A percentile compares a stretch with the other conserved stretches of the same genome.
Evolutionary conservation across 2,329 filamentous ascomycete species (phyloP).

Genomic region (Cladobotryum mycophilum): DNA sequence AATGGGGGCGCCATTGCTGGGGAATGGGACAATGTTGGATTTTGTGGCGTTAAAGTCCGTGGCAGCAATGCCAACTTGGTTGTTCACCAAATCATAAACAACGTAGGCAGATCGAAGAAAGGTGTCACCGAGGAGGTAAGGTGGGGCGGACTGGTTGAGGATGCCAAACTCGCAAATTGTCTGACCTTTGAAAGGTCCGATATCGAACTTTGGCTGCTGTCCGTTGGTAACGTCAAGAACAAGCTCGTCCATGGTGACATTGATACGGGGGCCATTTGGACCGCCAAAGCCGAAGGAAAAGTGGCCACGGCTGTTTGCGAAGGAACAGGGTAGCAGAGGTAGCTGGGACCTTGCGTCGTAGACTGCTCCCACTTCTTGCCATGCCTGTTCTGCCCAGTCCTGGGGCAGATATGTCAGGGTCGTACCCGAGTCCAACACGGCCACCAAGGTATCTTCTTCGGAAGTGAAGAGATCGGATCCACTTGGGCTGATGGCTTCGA

Average conservation of each 20-base stretch:
- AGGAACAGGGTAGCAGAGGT: slow-evolving; percentile 46
- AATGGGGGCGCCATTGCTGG: slow-evolving; percentile 42
- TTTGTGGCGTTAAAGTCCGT: slow-evolving; percentile 50
- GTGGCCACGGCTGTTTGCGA: slow-evolving; percentile 37
- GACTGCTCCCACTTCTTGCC: slow-evolving; percentile 48
- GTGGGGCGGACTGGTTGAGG: slow-evolving; percentile 37
- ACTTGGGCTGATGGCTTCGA: slow-evolving; percentile 41
- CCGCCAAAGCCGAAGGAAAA: slow-evolving; percentile 52
- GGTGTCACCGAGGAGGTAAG: slow-evolving; percentile 49
- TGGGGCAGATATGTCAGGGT: slow-evolving; percentile 64
- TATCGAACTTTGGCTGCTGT: slow-evolving; percentile 28
- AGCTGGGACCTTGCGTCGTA: slow-evolving; percentile 32
- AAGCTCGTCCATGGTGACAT: slow-evolving; percentile 49
- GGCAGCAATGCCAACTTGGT: slow-evolving; percentile 47
- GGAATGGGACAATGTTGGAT: slow-evolving; percentile 44
- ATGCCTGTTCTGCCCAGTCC: slow-evolving; percentile 47
- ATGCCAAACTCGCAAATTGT: slow-evolving; percentile 51
- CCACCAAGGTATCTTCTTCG: slow-evolving; percentile 42
- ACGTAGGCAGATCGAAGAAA: slow-evolving; percentile 56
- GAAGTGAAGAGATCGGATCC: slow-evolving; percentile 44
- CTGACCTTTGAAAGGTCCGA: slow-evolving; percentile 39
- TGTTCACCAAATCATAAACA: slow-evolving; percentile 54
- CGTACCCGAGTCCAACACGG: slow-evolving; percentile 70
- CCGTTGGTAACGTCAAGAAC: slow-evolving; percentile 39
- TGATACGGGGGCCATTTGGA: slow-evolving; percentile 41